Evolutionary conservation across 179 eudicot genomes (phyloP), one percentile per base, ranked within the genome.

Genomic region (Amaranthus tricolor): DNA sequence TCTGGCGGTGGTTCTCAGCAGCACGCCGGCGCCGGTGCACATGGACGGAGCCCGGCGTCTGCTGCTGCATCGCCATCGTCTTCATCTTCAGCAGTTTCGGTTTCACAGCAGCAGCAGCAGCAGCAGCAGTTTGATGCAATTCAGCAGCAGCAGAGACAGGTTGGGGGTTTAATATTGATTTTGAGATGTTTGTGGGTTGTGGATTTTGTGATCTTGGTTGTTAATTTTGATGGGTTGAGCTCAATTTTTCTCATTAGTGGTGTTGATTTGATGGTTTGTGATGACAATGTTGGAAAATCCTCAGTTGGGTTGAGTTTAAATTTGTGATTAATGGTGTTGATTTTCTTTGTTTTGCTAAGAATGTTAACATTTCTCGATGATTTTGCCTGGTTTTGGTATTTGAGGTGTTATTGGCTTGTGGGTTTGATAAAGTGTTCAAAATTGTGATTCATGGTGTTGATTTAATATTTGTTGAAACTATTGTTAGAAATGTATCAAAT

Each of bases 1-100:
- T 83, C 93, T 74, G 98, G 97, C n/a, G 97, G 95, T 79, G 93
- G 90, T 78, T 77, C 88, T 72, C 89, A 83, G 79, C 86, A 84
- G 79, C 86, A 84, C 70, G 87, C 81, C 61, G 89, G 86, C 19
- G 74, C 78, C 50, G 87, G 77, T 49, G 86, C 87, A 54, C 89
- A 82, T 85, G 97, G 96, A 53, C 88, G 92, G 85, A 89, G 81
- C 65, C 84, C 88, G 76, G 88, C 91, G 47, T 85, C 93, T 0
- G 85, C 94, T 52, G 86, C 94, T 4, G 92, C 89, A 6, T 91
- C 98, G 71, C 93, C 98, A 70, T 77, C 97, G 52, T 86, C 97
- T 0, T 89, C 97, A 8, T 89, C 97, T 0, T 92, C 97, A n/a
- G 89, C 90, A 7, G 92, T 76, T 15, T 90, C 95, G 47, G 59